Percentiles rank a stretch among this genome's conserved stretches.
phyloP scores from a whole-genome alignment of 75 land plant species.

The Cupressus sempervirens region DNA sequence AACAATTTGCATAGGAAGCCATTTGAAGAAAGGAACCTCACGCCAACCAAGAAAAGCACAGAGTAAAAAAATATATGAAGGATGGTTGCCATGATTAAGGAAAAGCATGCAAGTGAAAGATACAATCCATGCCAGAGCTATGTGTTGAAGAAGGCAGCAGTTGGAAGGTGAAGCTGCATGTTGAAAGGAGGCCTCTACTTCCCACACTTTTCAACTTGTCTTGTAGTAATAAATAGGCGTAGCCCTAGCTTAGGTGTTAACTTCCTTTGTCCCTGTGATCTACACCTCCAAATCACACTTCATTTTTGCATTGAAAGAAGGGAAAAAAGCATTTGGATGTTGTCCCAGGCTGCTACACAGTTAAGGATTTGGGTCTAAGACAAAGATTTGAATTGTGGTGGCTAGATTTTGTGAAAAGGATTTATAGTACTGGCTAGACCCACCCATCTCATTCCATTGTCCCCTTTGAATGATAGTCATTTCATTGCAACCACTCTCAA shows the following conservation, averaged over 20 bases:
- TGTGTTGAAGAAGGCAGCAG: no score
- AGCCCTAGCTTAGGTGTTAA: neutral
- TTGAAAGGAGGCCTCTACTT: no score
- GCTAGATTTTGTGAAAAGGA: constrained; percentile 10
- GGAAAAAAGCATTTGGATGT: neutral
- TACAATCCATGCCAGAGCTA: no score
- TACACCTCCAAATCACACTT: constrained; percentile 4
- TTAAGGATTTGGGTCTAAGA: constrained; percentile 8
- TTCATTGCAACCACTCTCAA: neutral
- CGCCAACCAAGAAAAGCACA: no score
- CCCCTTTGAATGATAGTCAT: neutral
- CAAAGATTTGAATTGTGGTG: constrained; percentile 7
- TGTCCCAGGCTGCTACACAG: constrained; percentile 8
- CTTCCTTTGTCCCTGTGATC: neutral
- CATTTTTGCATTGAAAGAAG: constrained; percentile 13
- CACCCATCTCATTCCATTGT: constrained; percentile 10
- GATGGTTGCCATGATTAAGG: no score
- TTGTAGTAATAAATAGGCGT: no score
- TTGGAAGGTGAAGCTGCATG: no score
- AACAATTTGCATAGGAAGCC: no score
- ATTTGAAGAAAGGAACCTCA: no score
- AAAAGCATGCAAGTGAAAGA: no score
- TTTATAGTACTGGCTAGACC: constrained; percentile 5
- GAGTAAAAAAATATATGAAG: no score
- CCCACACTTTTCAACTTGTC: neutral